These are phyloP conservation scores for Aspergillus puulaauensis DNA, from an alignment of 2,329 filamentous ascomycete genomes.

Conservation along the genomic window DNA sequence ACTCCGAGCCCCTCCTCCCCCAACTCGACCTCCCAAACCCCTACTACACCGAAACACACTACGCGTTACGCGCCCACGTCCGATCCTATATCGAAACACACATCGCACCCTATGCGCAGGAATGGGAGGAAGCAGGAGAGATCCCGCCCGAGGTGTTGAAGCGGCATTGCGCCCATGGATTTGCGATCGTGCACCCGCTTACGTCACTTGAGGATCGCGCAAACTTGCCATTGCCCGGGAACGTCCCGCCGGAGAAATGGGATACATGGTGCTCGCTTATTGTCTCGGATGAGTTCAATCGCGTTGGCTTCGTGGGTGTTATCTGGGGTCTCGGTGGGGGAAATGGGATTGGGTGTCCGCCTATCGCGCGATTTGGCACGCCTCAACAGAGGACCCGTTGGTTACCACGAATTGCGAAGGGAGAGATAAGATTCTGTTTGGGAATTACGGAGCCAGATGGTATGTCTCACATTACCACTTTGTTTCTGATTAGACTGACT, in stretches of 20 bases:
- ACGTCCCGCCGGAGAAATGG: constrained; percentile 50
- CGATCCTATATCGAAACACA: constrained; percentile 60
- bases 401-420: constrained; percentile 59
- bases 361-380: constrained; percentile 63
- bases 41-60: constrained; percentile 65
- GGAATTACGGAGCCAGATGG: constrained; percentile 65
- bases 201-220: constrained; percentile 41
- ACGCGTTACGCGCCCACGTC: constrained; percentile 56
- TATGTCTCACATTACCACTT: constrained; percentile 24
- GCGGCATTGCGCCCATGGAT: constrained; percentile 42
- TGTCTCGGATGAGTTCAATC: constrained; percentile 55
- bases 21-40: constrained; percentile 46
- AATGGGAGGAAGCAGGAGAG: constrained; percentile 62
- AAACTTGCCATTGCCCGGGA: constrained; percentile 43
- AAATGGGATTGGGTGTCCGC: constrained; percentile 63
- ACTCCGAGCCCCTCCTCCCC: constrained; percentile 45
- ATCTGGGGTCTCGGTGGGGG: constrained; percentile 59
- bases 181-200: constrained; percentile 35
- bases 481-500: constrained; percentile 8
- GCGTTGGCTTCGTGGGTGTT: constrained; percentile 59
- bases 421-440: constrained; percentile 62
- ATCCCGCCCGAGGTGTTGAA: constrained; percentile 47
- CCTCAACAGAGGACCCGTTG: constrained; percentile 59
- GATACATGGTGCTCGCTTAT: constrained; percentile 60
- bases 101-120: constrained; percentile 58